Conservation (phyloP, 139 green algal species). For the Coelastrella sp. region DNA sequence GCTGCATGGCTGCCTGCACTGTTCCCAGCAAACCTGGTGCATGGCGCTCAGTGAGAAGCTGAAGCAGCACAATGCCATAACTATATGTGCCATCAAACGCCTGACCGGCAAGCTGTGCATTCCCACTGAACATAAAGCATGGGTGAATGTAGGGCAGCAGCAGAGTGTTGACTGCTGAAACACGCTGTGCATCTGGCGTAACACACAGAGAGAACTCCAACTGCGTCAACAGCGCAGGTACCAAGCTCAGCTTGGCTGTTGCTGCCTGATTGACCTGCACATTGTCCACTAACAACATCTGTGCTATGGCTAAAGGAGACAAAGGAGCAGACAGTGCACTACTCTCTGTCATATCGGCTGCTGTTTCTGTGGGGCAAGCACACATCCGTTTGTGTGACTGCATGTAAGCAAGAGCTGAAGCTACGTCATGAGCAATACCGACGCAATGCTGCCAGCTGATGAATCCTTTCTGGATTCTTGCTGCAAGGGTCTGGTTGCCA, state of each 20-base stretch:
- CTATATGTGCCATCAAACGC: constrained; percentile 57
- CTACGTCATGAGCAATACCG: constrained; percentile 57
- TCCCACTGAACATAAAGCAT: constrained; percentile 49
- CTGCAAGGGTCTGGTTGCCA: constrained; percentile 60
- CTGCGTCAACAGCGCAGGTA: constrained; percentile 68
- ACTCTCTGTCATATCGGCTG: constrained; percentile 34
- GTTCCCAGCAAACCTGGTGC: constrained; percentile 62
- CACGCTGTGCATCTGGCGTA: neutral
- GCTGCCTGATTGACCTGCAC: constrained; percentile 54
- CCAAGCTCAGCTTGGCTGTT: constrained; percentile 64
- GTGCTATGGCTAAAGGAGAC: constrained; percentile 43
- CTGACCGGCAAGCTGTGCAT: neutral
- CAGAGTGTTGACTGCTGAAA: constrained; percentile 6
- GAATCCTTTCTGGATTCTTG: constrained; percentile 61
- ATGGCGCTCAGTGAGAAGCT: constrained; percentile 69
- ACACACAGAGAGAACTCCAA: constrained; percentile 57
- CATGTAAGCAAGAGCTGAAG: constrained; percentile 63
- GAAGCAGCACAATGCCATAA: constrained; percentile 67
- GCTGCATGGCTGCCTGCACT: constrained; percentile 56
- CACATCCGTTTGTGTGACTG: constrained; percentile 56
- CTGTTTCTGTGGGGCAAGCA: neutral
- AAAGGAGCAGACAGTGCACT: constrained; percentile 36
- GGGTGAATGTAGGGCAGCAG: constrained; percentile 71
- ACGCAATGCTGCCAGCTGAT: constrained; percentile 67
- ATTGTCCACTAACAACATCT: constrained; percentile 49